These are phyloP conservation scores for Leccinum pellstonianum DNA, from an alignment of 768 basidiomycete species.

Conservation along the genomic window DNA sequence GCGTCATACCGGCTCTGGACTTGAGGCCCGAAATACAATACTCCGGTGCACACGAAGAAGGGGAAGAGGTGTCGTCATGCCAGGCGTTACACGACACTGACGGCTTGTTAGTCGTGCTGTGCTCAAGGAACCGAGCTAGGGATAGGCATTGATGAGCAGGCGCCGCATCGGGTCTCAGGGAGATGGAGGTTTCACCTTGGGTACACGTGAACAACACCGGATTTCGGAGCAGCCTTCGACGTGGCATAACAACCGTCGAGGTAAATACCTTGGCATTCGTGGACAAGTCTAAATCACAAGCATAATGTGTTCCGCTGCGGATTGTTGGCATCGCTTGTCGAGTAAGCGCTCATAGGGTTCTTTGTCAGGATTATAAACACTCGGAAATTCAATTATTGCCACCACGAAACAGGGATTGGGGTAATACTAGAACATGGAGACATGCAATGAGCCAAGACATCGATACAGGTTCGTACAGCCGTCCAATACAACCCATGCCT, in stretches of 20 bases:
- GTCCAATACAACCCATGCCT: slow-evolving; percentile 31
- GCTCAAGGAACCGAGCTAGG: not conserved
- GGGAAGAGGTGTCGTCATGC: not conserved
- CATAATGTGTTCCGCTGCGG: not conserved
- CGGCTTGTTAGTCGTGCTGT: slow-evolving; percentile 2
- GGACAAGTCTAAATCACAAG: not conserved
- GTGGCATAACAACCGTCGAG: not conserved
- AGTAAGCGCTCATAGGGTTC: not conserved
- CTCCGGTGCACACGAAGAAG: not conserved
- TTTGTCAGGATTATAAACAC: slow-evolving; percentile 14
- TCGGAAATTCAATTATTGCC: slow-evolving; percentile 17
- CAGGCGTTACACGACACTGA: not conserved
- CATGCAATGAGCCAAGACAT: slow-evolving; percentile 33
- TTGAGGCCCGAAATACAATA: not conserved
- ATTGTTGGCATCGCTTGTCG: not conserved
- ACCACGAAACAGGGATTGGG: slow-evolving; percentile 18
- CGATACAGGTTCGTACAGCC: slow-evolving; percentile 35
- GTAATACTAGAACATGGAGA: slow-evolving; percentile 35
- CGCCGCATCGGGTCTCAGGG: slow-evolving; percentile 8
- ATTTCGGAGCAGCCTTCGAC: not conserved
- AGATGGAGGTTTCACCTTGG: not conserved
- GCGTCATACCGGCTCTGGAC: not conserved
- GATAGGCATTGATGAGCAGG: not conserved
- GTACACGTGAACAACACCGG: not conserved
- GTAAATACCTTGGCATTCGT: not conserved